Conservation (phyloP, 129 eudicot genomes). For the Pseudognaphalium luteoalbum region DNA sequence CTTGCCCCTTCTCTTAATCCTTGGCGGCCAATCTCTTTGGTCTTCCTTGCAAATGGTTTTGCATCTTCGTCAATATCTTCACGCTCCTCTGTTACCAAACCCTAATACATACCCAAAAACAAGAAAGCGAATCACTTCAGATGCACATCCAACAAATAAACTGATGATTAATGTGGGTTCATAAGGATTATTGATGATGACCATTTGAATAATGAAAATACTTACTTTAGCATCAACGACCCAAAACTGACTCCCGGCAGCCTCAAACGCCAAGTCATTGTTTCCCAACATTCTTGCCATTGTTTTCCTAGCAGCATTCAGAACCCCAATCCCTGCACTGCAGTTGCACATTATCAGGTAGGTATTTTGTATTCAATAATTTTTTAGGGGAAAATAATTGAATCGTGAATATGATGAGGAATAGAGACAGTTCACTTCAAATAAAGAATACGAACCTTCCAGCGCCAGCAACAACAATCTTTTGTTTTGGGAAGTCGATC, state of each 20-base stretch:
- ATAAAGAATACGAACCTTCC: constrained; percentile 61
- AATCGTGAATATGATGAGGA: neutral
- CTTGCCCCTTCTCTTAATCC: constrained; percentile 92
- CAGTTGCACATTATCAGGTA: constrained; percentile 24
- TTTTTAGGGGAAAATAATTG: neutral
- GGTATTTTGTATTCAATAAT: neutral
- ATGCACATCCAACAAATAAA: neutral
- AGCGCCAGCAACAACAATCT: constrained; percentile 97
- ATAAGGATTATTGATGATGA: neutral
- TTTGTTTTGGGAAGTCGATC: constrained; percentile 94
- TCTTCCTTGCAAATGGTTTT: constrained; percentile 83
- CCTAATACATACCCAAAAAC: constrained; percentile 45
- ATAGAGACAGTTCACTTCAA: neutral
- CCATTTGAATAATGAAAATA: neutral
- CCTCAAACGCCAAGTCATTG: constrained; percentile 78
- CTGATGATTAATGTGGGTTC: constrained; percentile 6
- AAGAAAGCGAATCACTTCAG: neutral
- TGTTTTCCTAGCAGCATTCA: constrained; percentile 96
- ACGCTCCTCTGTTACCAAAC: constrained; percentile 89
- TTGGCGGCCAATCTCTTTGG: constrained; percentile 75
- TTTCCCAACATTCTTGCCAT: constrained; percentile 98
- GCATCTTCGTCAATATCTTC: constrained; percentile 76
- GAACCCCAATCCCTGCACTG: constrained; percentile 99
- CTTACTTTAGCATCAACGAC: constrained; percentile 97
- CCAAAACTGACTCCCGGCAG: constrained; percentile 96